These are phyloP conservation scores for Haplosporangium sp. DNA, from an alignment of 371 early-diverging fungal species.

Conservation along the genomic window DNA sequence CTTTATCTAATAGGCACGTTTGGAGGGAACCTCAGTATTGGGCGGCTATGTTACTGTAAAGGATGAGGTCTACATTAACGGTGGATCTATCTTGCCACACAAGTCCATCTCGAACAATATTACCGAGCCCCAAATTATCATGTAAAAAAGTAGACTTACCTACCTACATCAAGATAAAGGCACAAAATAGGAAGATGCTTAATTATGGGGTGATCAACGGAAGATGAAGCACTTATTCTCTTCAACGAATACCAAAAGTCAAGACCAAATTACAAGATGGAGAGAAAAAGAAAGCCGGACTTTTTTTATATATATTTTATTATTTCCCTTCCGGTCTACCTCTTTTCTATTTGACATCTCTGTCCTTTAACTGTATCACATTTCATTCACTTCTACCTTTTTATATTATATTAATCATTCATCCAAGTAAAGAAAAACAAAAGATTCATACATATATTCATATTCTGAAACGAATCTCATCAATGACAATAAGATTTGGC, in stretches of 20 bases:
- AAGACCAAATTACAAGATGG: conserved; percentile 3
- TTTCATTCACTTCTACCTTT: not conserved
- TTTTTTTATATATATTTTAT: conserved; percentile 3
- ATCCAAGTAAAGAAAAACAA: not conserved
- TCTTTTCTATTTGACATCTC: not conserved
- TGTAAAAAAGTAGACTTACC: conserved; percentile 65
- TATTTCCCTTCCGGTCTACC: not conserved
- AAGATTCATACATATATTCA: not conserved
- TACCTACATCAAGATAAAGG: not conserved
- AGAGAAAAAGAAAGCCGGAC: conserved; percentile 20
- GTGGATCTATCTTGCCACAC: conserved; percentile 94
- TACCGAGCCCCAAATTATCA: conserved; percentile 94
- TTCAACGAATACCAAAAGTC: conserved; percentile 11
- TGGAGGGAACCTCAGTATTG: conserved; percentile 93
- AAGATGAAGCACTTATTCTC: not conserved
- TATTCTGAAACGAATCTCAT: too few relatives aligned
- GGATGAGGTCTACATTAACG: conserved; percentile 95
- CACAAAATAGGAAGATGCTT: not conserved
- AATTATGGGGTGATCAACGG: not conserved
- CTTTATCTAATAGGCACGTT: conserved; percentile 65
- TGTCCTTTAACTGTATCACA: not conserved
- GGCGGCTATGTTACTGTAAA: conserved; percentile 95
- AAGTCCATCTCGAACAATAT: conserved; percentile 88
- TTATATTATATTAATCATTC: not conserved
- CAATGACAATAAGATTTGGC: too few relatives aligned